Conservation (phyloP, 805 yeast species). For the Candida pseudofarinosa region DNA sequence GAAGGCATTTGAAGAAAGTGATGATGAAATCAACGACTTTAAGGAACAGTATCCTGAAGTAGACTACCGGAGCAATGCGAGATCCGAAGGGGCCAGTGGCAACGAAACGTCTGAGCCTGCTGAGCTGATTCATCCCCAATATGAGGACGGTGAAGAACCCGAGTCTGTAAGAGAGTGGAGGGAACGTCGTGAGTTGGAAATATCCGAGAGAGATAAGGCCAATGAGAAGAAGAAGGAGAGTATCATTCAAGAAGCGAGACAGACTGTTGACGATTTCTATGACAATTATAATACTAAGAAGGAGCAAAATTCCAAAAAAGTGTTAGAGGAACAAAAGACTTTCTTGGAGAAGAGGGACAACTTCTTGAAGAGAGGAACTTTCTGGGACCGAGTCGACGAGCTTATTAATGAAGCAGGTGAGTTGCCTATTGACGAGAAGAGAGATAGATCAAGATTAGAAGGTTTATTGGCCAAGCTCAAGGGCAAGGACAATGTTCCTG, state of each 20-base stretch:
- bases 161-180: slow-evolving; percentile 66
- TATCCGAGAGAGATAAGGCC: slow-evolving; percentile 72
- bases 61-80: slow-evolving; percentile 12
- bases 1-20: slow-evolving; percentile 39
- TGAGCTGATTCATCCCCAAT: slow-evolving; percentile 13
- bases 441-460: slow-evolving; percentile 70
- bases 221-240: slow-evolving; percentile 61
- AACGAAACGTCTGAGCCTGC: slow-evolving; percentile 14
- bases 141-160: slow-evolving; percentile 42
- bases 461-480: slow-evolving; percentile 60
- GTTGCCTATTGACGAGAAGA: slow-evolving; percentile 37
- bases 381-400: slow-evolving; percentile 60
- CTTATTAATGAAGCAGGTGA: slow-evolving; percentile 45
- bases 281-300: slow-evolving; percentile 84
- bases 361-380: slow-evolving; percentile 44
- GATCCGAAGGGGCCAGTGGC: slow-evolving; percentile 18
- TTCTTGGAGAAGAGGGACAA: slow-evolving; percentile 73
- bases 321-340: slow-evolving; percentile 63
- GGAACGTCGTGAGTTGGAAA: slow-evolving; percentile 73
- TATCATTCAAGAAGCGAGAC: slow-evolving; percentile 70
- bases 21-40: slow-evolving; percentile 52
- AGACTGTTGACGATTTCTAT: slow-evolving; percentile 86
- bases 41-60: slow-evolving; percentile 64
- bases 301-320: slow-evolving; percentile 61
- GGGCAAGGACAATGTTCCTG: slow-evolving; percentile 71